Base-by-base conservation (phyloP, 257 asterid species). In the Coffea canephora region DNA sequence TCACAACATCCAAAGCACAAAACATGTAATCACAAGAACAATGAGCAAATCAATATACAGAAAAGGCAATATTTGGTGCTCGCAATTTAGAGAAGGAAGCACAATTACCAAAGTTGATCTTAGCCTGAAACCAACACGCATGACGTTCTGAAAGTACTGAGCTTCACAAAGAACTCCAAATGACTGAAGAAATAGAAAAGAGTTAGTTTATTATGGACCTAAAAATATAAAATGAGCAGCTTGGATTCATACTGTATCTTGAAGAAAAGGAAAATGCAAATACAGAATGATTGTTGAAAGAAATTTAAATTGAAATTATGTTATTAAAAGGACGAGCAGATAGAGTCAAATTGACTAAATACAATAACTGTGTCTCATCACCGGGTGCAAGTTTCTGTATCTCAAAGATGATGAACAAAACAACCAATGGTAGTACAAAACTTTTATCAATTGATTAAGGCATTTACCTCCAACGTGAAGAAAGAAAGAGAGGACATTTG, bases 91-190 rank as follows among this genome's bases (percentile, higher is more conserved):
- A 11, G 45, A 49, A 50, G 23, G 82, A 80, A 70, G 48, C 3
- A 43, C 19, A 21, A 70, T 87, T 90, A 93, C 98, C 98, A 93
- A 87, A 74, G 98, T 93, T 76, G 97, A 80, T 85, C 98, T 85
- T 80, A 93, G 91, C 89, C 98, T 83, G 89, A 89, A 90, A 76
- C 98, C 98, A 77, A 93, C 96, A 82, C 98, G 98, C 98, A 90
- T 93, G 84, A 93, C 98, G 82, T 90, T 93, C 90, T 93, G 98
- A 87, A 88, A 93, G 85, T 93, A 93, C 82, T 90, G 98, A 82
- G 98, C 95, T 85, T 93, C 98, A 85, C 93, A 91, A 71, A 93
- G 87, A 83, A 93, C 97, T 83, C 97, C 97, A 83, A 91, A 77
- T 76, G 93, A 89, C 97, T 93, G 91, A 82, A 88, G 69, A 67